phyloP scores from a whole-genome alignment of 2,329 filamentous ascomycete genomes.

The Triangularia setosa region DNA sequence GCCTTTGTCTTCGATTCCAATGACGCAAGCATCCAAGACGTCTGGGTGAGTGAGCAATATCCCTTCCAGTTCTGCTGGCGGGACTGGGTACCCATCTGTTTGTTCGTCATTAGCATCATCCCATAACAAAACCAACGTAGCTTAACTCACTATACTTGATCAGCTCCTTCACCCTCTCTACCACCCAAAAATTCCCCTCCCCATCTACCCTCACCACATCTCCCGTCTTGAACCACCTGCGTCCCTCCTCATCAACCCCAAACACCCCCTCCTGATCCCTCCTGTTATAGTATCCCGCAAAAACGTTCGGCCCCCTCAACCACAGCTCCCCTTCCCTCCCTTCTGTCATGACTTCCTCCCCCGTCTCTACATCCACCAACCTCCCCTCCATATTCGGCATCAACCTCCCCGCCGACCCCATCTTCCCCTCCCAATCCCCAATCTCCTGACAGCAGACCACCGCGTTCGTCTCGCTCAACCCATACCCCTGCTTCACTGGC shows the following conservation, averaged over 20 bases:
- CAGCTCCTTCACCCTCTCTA: conserved; percentile 73
- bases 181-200: conserved; percentile 82
- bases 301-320: conserved; percentile 76
- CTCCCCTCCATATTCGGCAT: conserved; percentile 77
- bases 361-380: conserved; percentile 52
- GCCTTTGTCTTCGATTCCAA: conserved; percentile 56
- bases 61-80: conserved; percentile 61
- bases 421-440: conserved; percentile 69
- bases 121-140: neutral
- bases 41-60: conserved; percentile 40
- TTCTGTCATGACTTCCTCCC: conserved; percentile 51
- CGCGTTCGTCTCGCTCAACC: conserved; percentile 81
- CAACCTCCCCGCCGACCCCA: conserved; percentile 75
- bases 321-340: conserved; percentile 65
- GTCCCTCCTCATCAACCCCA: conserved; percentile 44
- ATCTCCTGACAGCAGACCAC: conserved; percentile 71
- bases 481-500: conserved; percentile 89
- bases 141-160: conserved; percentile 53
- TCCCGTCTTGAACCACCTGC: conserved; percentile 88
- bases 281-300: conserved; percentile 73
- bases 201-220: conserved; percentile 78
- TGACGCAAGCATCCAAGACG: conserved; percentile 57
- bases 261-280: conserved; percentile 67
- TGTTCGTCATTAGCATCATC: conserved; percentile 28
- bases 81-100: conserved; percentile 65